Evolutionary conservation across 192 early-diverging fungal genomes (phyloP).

Genomic region (Piromyces finnis): DNA sequence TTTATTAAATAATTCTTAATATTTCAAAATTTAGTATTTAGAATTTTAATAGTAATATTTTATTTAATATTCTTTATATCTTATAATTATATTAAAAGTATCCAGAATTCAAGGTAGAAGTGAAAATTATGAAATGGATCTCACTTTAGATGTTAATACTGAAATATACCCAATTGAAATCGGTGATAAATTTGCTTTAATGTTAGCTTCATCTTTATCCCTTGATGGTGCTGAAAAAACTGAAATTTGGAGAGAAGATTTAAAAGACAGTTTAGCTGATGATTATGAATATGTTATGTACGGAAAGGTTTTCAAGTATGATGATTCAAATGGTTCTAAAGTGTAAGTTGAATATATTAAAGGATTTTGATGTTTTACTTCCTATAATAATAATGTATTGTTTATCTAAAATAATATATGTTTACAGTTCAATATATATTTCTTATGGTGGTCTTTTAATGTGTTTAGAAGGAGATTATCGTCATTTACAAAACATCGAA

Average conservation of each 20-base stretch:
- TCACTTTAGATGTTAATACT: conserved; percentile 85
- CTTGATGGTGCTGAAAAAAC: conserved; percentile 21
- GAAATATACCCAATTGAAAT: conserved; percentile 80
- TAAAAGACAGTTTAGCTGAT: conserved; percentile 51
- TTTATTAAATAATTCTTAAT: too few relatives aligned
- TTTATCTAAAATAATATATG: too few relatives aligned
- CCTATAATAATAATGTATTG: too few relatives aligned
- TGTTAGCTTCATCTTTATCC: conserved; percentile 61
- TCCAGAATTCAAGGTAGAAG: conserved; percentile 66
- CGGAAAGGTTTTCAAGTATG: conserved; percentile 90
- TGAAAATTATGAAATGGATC: conserved; percentile 73
- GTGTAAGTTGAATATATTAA: conserved; percentile 33
- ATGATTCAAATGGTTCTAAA: conserved; percentile 54
- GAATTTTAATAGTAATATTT: too few relatives aligned
- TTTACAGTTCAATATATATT: conserved; percentile 55
- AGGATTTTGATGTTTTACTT: neutral
- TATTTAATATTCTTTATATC: neutral
- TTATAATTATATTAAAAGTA: too few relatives aligned
- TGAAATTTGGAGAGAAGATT: conserved; percentile 47
- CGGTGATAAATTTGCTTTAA: conserved; percentile 68
- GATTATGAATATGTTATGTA: conserved; percentile 98
- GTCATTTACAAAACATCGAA: conserved; percentile 60
- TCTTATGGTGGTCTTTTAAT: conserved; percentile 88
- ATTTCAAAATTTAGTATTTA: too few relatives aligned
- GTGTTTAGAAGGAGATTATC: conserved; percentile 68